Base-by-base conservation (phyloP, 2,329 filamentous ascomycete genomes). In the Metarhizium brunneum region DNA sequence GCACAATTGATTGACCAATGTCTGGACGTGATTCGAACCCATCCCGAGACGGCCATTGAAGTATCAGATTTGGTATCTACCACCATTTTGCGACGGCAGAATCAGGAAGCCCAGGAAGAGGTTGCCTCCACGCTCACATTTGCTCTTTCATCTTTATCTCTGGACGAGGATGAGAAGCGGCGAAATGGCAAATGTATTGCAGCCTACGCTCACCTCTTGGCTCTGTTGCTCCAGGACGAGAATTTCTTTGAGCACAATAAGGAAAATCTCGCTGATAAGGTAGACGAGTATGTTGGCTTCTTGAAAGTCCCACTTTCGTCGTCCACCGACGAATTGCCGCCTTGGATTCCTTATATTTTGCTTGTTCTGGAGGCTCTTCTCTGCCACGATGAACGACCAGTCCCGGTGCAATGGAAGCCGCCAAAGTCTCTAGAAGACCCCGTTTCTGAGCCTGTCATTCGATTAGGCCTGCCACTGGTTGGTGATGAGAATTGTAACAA, bases 291-390 rank as follows among this genome's bases (percentile, higher is more conserved):
- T 59, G 78, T 96, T 32, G 79, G 77, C 2, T 96, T 96, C 68
- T 81, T 99, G 62, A 86, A 87, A 63, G 74, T 91, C 4, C 76
- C 83, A 5, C 75, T 83, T 0, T 82, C 85, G 30, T 82, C 86
- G 55, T 78, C 87, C 3, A 75, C 80, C 0, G 89, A 95, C 51
- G 88, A 94, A 57, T 76, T 90, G n/a, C 88, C 91, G 4, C 88
- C 90, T 1, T 99, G 92, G 91, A 87, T 97, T 60, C 88, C 90
- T 13, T 92, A 94, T 65, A 84, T 97, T 36, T 77, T 99, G 38
- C 79, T 97, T 16, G 88, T 99, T 52, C 79, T 97, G 51, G 94
- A 99, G 75, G 88, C 88, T 54, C 77, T 97, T 36, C 76, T 99
- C n/a, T 87, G 88, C 14, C 88, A 95, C 63, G 94, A 97, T 69